These are phyloP conservation scores for Bauhinia variegata DNA, from an alignment of 306 rosid genomes.

Conservation along the genomic window DNA sequence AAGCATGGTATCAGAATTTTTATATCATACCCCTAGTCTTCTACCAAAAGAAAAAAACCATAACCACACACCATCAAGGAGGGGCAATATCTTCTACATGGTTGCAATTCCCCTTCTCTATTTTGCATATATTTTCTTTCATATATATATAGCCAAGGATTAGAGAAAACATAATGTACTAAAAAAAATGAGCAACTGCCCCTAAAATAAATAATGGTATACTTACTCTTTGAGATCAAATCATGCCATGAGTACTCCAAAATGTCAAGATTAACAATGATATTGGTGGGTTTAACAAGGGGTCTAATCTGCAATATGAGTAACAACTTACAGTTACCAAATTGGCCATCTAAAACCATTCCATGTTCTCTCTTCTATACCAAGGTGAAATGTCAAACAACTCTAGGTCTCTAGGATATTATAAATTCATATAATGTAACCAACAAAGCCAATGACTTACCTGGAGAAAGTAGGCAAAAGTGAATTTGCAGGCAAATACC, in stretches of 20 bases:
- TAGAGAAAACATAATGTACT: background rate
- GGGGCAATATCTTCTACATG: too few relatives aligned
- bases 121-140: too few relatives aligned
- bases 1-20: too few relatives aligned
- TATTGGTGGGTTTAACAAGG: slow-evolving; percentile 79
- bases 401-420: background rate
- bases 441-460: slow-evolving; percentile 45
- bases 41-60: too few relatives aligned
- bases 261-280: slow-evolving; percentile 50
- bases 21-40: too few relatives aligned
- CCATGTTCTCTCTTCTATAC: slow-evolving; percentile 3
- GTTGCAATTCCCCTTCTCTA: too few relatives aligned
- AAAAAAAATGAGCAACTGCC: background rate
- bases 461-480: slow-evolving; percentile 96
- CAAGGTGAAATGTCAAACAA: slow-evolving; percentile 11
- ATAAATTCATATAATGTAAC: background rate
- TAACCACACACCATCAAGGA: too few relatives aligned
- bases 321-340: slow-evolving; percentile 22
- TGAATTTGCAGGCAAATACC: slow-evolving; percentile 80
- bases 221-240: slow-evolving; percentile 80
- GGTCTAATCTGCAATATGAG: slow-evolving; percentile 77
- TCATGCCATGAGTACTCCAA: slow-evolving; percentile 89
- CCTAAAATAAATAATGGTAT: background rate
- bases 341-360: slow-evolving; percentile 17
- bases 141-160: too few relatives aligned